Evolutionary conservation across 2,329 filamentous ascomycete genomes (phyloP).

Genomic region (Fusarium aywerte): DNA sequence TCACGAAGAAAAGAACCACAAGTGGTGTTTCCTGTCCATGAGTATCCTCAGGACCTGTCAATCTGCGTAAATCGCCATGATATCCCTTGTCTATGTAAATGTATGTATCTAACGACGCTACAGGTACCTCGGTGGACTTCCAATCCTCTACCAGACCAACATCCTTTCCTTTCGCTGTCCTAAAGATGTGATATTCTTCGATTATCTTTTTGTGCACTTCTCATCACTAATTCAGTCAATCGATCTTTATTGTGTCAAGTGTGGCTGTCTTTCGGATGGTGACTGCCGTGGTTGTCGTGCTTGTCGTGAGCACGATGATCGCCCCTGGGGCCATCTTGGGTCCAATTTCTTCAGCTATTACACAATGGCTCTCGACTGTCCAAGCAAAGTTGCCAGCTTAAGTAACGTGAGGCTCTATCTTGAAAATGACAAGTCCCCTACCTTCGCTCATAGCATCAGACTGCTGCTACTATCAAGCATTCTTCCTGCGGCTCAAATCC

Average conservation of each 20-base stretch:
- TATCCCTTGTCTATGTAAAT: neutral
- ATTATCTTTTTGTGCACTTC: neutral
- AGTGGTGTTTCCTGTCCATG: neutral
- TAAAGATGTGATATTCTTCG: neutral
- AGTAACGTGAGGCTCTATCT: neutral
- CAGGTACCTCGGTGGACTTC: constrained; percentile 10
- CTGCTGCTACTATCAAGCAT: neutral
- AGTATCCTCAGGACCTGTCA: constrained; percentile 21
- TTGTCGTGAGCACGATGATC: too few relatives aligned
- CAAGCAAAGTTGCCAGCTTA: neutral
- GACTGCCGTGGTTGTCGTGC: too few relatives aligned
- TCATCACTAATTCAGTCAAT: neutral
- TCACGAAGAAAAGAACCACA: constrained; percentile 1
- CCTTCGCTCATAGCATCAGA: neutral
- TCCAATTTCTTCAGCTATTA: neutral
- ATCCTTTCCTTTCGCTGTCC: neutral
- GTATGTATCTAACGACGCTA: neutral
- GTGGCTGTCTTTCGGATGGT: too few relatives aligned
- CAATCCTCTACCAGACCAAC: constrained; percentile 20
- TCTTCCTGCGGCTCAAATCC: neutral
- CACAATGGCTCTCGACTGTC: neutral
- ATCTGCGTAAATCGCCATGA: neutral
- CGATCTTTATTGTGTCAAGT: neutral
- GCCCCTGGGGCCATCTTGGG: too few relatives aligned
- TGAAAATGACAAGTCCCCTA: neutral